Conservation (phyloP, 495 filamentous ascomycete genomes). For the Penicillium salamii region DNA sequence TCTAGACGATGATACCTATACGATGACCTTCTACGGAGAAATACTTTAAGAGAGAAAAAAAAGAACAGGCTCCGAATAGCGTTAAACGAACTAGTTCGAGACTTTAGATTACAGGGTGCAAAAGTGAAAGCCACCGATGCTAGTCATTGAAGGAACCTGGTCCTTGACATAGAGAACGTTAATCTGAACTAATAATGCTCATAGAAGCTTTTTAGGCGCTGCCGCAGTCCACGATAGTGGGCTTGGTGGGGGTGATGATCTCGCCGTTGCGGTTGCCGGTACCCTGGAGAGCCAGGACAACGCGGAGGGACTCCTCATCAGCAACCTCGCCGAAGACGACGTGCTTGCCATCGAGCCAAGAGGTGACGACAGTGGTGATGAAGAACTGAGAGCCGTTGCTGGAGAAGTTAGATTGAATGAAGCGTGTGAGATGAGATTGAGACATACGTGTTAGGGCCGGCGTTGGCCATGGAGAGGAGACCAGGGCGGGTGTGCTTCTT, state of each 20-base stretch:
- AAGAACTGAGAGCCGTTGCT: conserved; percentile 99
- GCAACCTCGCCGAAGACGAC: conserved; percentile 96
- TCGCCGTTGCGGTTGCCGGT: conserved; percentile 61
- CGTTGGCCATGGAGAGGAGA: conserved; percentile 95
- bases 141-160: conserved; percentile 6
- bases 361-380: conserved; percentile 88
- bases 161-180: conserved; percentile 18
- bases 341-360: conserved; percentile 94
- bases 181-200: conserved; percentile 7
- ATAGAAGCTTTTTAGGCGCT: conserved; percentile 40
- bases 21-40: too few species aligned
- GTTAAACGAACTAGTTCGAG: conserved; percentile 23
- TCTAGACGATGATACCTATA: too few species aligned
- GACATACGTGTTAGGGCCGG: conserved; percentile 77
- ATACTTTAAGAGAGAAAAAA: too few species aligned
- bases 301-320: conserved; percentile 55
- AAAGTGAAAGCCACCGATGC: conserved; percentile 15
- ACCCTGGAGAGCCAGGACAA: conserved; percentile 74
- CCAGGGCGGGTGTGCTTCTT: conserved; percentile 83
- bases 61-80: neutral
- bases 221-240: conserved; percentile 64
- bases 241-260: conserved; percentile 60
- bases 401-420: conserved; percentile 3
- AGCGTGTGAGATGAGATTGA: neutral
- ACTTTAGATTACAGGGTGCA: conserved; percentile 27